Percentiles rank a stretch among this genome's conserved stretches.
Evolutionary conservation across 768 basidiomycete species (phyloP).

Genomic region (Saitozyma sp.): DNA sequence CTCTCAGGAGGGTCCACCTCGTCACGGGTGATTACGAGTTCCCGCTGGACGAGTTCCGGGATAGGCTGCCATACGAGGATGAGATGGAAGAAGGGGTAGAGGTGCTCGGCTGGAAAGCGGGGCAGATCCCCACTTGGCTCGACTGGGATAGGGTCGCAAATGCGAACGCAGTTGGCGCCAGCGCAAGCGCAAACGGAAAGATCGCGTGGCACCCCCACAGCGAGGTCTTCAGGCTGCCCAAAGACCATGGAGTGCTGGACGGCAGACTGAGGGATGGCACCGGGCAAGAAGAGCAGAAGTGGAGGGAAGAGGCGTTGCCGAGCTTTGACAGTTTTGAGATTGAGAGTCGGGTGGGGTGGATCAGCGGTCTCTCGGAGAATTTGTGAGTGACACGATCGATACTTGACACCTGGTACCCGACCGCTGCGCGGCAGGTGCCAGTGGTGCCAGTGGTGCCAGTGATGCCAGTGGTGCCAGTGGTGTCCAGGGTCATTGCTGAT

Average conservation of each 20-base stretch:
- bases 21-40: constrained; percentile 39
- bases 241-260: constrained; percentile 10
- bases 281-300: constrained; percentile 25
- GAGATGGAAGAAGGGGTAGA: constrained; percentile 3
- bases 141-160: constrained; percentile 14
- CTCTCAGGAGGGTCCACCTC: constrained; percentile 37
- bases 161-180: not conserved
- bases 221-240: constrained; percentile 37
- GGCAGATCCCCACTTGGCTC: constrained; percentile 48
- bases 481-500: no score
- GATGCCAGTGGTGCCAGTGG: not conserved
- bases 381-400: constrained; percentile 27
- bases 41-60: constrained; percentile 1
- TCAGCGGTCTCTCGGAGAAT: constrained; percentile 39
- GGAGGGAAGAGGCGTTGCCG: constrained; percentile 35
- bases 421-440: no score
- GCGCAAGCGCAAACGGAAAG: not conserved
- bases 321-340: constrained; percentile 50
- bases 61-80: constrained; percentile 3
- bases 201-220: constrained; percentile 49
- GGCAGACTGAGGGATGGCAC: not conserved
- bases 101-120: constrained; percentile 22
- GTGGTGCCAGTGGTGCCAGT: not conserved
- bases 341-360: constrained; percentile 41
- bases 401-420: no score